These are phyloP conservation scores for Alternaria sp. DNA, from an alignment of 2,329 filamentous ascomycete genomes.

Conservation along the genomic window DNA sequence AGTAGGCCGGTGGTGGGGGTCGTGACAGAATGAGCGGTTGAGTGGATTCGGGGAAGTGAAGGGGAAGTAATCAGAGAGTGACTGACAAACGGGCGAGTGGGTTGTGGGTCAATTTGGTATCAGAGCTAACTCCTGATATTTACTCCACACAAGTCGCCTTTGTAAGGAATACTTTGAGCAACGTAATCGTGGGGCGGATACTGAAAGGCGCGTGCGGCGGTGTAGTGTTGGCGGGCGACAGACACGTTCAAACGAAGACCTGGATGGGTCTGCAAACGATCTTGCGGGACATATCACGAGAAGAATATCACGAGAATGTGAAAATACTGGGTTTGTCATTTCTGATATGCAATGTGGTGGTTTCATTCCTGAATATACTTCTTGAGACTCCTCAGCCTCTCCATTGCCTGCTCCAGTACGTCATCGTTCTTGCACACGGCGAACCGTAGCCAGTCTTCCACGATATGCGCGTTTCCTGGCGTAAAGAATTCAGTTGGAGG, in stretches of 20 bases:
- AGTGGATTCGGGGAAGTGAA: neutral
- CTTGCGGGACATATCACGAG: neutral
- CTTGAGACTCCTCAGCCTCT: constrained; percentile 57
- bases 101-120: neutral
- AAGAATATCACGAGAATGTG: neutral
- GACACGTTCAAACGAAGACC: neutral
- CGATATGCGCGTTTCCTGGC: constrained; percentile 78
- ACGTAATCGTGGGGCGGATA: neutral
- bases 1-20: neutral
- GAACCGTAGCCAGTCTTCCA: constrained; percentile 92
- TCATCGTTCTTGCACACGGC: constrained; percentile 96
- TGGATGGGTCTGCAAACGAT: neutral
- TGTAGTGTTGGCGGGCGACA: neutral
- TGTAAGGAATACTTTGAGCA: neutral
- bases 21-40: neutral
- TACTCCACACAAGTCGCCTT: neutral
- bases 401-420: constrained; percentile 63
- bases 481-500: constrained; percentile 98
- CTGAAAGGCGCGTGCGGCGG: neutral
- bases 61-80: neutral
- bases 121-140: neutral
- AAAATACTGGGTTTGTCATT: neutral
- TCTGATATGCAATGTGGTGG: neutral
- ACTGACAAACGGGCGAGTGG: neutral
- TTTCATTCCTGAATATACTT: constrained; percentile 53